phyloP scores from a whole-genome alignment of 2,329 filamentous ascomycete species.

The Fusarium keratoplasticum region DNA sequence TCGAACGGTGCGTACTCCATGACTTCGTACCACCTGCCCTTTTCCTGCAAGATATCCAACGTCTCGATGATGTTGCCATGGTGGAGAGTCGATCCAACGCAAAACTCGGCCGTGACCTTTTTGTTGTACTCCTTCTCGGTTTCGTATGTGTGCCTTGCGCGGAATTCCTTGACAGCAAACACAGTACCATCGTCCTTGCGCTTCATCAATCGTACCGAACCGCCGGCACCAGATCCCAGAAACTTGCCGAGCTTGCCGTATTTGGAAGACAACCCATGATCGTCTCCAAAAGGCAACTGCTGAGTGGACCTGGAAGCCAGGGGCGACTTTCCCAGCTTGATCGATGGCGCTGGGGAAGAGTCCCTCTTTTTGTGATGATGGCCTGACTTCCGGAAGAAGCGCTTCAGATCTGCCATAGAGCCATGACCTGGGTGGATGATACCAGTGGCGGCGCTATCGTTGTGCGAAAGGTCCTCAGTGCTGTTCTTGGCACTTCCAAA shows the following conservation, averaged over 20 bases:
- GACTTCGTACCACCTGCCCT: conserved; percentile 94
- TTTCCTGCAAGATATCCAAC: conserved; percentile 94
- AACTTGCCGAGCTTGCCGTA: conserved; percentile 97
- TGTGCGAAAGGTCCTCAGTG: conserved; percentile 50
- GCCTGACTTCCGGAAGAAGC: conserved; percentile 90
- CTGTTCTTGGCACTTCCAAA: conserved; percentile 49
- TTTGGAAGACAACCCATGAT: conserved; percentile 89
- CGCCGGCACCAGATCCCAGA: conserved; percentile 91
- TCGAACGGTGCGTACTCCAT: conserved; percentile 99
- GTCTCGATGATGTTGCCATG: conserved; percentile 99
- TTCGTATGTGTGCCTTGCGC: conserved; percentile 91
- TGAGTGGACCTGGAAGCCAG: conserved; percentile 61
- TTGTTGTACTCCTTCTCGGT: conserved; percentile 96
- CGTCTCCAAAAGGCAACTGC: conserved; percentile 90
- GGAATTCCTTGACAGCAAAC: conserved; percentile 98
- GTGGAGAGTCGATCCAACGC: conserved; percentile 94
- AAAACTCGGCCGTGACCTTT: conserved; percentile 98
- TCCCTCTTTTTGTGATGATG: conserved; percentile 78
- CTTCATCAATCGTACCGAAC: conserved; percentile 94
- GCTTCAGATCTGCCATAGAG: conserved; percentile 94
- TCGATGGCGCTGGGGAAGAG: conserved; percentile 67
- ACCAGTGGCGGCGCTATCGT: conserved; percentile 41
- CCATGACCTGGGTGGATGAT: conserved; percentile 62
- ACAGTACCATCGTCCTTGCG: conserved; percentile 91
- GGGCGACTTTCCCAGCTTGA: conserved; percentile 63